Conservation (phyloP, 2,329 filamentous ascomycete genomes). For the Botryotinia globosa region DNA sequence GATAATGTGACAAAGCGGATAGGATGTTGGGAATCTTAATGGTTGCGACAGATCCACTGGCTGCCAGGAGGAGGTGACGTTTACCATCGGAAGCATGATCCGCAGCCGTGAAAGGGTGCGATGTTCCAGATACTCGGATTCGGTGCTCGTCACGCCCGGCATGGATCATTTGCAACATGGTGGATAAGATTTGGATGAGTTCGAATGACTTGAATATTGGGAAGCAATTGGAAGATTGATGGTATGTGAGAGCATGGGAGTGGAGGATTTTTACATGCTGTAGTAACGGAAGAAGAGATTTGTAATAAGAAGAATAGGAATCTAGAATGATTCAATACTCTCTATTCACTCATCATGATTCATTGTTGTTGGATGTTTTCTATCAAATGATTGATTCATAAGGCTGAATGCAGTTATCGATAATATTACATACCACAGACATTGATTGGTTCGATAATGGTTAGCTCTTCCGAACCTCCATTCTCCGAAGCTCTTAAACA, state of each 20-base stretch:
- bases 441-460: conserved; percentile 1
- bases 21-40: conserved; percentile 77
- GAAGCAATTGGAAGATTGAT: neutral
- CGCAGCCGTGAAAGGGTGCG: conserved; percentile 32
- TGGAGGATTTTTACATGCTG: neutral
- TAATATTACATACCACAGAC: conserved; percentile 1
- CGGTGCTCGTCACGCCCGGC: conserved; percentile 22
- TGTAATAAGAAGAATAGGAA: neutral
- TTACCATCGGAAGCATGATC: conserved; percentile 48
- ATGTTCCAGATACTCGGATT: conserved; percentile 16
- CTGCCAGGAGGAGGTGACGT: conserved; percentile 62
- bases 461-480: neutral
- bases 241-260: neutral
- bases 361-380: conserved; percentile 1
- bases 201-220: neutral
- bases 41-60: conserved; percentile 76
- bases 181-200: neutral
- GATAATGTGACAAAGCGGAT: conserved; percentile 51
- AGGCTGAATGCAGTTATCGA: conserved; percentile 15
- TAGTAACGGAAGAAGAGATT: neutral
- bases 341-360: conserved; percentile 2
- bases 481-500: conserved; percentile 6
- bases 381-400: neutral
- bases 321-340: neutral
- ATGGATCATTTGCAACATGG: conserved; percentile 29